A percentile compares a stretch with the other conserved stretches of the same genome.
Conservation (phyloP, 805 yeast genomes). For the Middelhovenomyces tepae region DNA sequence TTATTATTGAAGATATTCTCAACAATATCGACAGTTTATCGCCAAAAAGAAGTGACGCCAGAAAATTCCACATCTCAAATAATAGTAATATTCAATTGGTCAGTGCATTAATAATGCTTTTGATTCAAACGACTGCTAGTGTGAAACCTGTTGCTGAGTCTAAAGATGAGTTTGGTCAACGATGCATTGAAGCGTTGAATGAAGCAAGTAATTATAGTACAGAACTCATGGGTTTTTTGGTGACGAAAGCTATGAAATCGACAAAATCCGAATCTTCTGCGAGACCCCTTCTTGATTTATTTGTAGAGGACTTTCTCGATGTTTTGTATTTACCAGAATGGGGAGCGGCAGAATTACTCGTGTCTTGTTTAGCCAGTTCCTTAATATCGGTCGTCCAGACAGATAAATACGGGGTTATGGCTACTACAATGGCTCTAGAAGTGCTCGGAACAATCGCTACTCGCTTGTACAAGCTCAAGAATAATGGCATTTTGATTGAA, state of each 20-base stretch:
- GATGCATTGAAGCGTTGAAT: constrained; percentile 6
- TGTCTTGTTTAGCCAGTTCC: constrained; percentile 37
- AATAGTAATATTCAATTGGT: constrained; percentile 44
- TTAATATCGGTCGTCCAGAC: constrained; percentile 26
- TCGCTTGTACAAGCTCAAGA: constrained; percentile 34
- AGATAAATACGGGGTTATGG: constrained; percentile 4
- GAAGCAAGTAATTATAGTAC: constrained; percentile 14
- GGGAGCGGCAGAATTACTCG: constrained; percentile 47
- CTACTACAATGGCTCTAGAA: constrained; percentile 42
- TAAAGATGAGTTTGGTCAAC: constrained; percentile 6
- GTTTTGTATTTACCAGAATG: constrained; percentile 51
- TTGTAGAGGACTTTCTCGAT: constrained; percentile 47
- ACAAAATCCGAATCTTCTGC: constrained; percentile 16
- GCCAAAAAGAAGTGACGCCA: constrained; percentile 33
- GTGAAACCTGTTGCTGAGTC: constrained; percentile 4
- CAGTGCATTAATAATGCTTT: constrained; percentile 36
- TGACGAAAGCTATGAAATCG: constrained; percentile 17
- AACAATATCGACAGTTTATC: constrained; percentile 44
- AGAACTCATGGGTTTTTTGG: constrained; percentile 16
- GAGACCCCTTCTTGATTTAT: constrained; percentile 35
- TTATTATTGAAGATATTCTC: constrained; percentile 53
- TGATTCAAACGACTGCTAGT: constrained; percentile 30
- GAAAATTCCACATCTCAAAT: constrained; percentile 35
- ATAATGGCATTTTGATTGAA: constrained; percentile 10
- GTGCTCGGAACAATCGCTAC: constrained; percentile 54